A percentile compares a stretch with the other conserved stretches of the same genome.
Evolutionary conservation across 176 grass and related monocot genomes (phyloP).

Genomic region (Avena atlantica): DNA sequence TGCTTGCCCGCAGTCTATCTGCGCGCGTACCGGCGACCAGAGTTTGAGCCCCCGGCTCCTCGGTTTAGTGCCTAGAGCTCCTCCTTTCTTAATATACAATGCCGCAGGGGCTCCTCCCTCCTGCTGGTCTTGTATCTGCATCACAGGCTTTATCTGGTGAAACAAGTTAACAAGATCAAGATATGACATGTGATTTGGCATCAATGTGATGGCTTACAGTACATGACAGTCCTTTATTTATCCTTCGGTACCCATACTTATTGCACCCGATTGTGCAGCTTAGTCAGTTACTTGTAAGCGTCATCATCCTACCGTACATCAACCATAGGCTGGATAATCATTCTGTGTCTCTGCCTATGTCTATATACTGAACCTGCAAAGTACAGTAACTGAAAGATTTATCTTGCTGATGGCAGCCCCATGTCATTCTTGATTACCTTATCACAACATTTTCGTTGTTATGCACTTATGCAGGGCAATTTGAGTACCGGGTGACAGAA

Average conservation of each 20-base stretch:
- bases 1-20: too few species aligned
- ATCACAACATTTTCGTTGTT: neutral
- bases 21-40: too few species aligned
- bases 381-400: neutral
- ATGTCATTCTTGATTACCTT: neutral
- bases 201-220: neutral
- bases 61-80: too few species aligned
- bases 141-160: constrained; percentile 23
- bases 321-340: neutral
- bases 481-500: constrained; percentile 63
- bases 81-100: too few species aligned
- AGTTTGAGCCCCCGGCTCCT: too few species aligned
- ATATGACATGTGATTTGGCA: neutral
- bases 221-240: neutral
- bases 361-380: neutral
- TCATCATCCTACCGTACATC: neutral
- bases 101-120: neutral
- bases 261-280: neutral
- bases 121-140: constrained; percentile 5
- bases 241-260: neutral
- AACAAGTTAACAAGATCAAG: neutral
- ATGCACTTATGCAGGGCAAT: constrained; percentile 61
- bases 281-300: neutral
- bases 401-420: neutral
- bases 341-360: neutral